Conservation (phyloP, 2,329 filamentous ascomycete genomes). For the Geosmithia putterillii region DNA sequence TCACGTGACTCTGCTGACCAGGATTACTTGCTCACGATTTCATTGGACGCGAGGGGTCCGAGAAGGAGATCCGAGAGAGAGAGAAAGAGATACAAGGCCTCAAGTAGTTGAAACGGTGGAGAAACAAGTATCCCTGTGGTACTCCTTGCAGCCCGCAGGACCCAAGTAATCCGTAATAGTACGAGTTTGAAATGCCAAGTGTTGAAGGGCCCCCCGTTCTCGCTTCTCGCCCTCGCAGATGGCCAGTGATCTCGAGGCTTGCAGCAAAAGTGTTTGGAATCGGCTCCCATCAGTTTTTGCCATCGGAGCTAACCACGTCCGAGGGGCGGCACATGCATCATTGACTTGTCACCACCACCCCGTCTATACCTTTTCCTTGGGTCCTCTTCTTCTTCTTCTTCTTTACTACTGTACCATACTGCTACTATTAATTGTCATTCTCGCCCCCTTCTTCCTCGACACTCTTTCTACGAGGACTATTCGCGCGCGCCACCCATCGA, state of each 20-base stretch:
- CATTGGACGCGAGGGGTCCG: constrained; percentile 1
- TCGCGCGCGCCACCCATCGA: too few species aligned
- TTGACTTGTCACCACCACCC: not conserved
- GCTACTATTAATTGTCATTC: not conserved
- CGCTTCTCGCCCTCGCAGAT: too few species aligned
- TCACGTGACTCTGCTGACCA: constrained; percentile 2
- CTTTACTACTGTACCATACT: not conserved
- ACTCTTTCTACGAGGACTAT: too few species aligned
- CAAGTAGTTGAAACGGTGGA: too few species aligned
- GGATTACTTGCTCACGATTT: not conserved
- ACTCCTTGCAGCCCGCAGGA: too few species aligned
- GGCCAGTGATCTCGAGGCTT: too few species aligned
- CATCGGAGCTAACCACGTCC: not conserved
- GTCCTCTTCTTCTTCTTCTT: not conserved
- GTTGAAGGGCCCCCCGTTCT: too few species aligned
- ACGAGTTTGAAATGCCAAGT: too few species aligned
- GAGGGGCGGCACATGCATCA: constrained; percentile 1
- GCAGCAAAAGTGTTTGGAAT: not conserved
- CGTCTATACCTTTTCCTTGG: not conserved
- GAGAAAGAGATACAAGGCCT: not conserved
- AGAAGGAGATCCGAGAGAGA: too few species aligned
- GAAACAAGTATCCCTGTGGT: not conserved
- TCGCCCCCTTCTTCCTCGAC: not conserved
- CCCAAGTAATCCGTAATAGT: too few species aligned
- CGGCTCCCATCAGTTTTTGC: not conserved